Conservation (phyloP, 106 monocot genomes). For the Dendrobium catenatum region DNA sequence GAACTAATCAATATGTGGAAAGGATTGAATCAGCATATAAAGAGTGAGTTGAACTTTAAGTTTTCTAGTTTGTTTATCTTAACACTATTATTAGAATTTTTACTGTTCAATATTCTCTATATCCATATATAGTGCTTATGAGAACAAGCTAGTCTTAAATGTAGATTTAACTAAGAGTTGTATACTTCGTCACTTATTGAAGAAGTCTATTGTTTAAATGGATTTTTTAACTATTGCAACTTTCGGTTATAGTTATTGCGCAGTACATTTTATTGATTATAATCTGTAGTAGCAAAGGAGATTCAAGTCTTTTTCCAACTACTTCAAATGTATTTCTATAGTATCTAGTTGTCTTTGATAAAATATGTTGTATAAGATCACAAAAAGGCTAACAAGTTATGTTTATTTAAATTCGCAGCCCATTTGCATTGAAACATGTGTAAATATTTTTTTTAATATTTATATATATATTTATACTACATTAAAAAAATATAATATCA, state of each 20-base stretch:
- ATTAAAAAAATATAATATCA: no score
- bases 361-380: background rate
- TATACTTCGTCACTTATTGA: background rate
- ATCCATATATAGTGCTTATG: background rate
- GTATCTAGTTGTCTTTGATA: background rate
- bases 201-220: background rate
- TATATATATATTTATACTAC: background rate
- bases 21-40: constrained; percentile 87
- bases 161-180: background rate
- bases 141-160: background rate
- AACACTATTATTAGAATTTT: background rate
- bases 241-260: no score
- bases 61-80: background rate
- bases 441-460: background rate
- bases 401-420: background rate
- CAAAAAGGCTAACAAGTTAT: background rate
- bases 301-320: background rate
- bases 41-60: constrained; percentile 50
- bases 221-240: no score
- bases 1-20: constrained; percentile 87
- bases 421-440: background rate
- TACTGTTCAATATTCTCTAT: background rate
- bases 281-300: background rate
- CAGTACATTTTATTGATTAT: background rate
- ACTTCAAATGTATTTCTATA: background rate